Base-by-base conservation (phyloP, 257 asterid species). In the Fraxinus americana region DNA sequence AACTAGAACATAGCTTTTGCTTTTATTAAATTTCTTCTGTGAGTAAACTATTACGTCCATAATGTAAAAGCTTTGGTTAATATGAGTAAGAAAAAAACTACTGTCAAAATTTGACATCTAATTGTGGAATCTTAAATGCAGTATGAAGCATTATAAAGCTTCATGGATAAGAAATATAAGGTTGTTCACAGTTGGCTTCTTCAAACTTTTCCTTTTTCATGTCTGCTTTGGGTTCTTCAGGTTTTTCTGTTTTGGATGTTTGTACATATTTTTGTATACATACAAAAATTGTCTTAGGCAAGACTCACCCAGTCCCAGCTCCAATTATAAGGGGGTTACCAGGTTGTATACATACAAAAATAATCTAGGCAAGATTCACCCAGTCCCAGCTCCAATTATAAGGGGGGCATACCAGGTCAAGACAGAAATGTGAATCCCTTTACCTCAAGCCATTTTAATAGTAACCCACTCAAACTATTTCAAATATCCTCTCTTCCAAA, bases 371-470 rank as follows among this genome's bases (percentile, higher is more conserved):
- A 13, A 45, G 54, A 45, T 45, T 13, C 54, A 45, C 6, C 19
- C 54, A 45, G 13, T 45, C 19, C 5, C 19, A 45, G 54, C 54
- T 45, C 54, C 54, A 45, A 45, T 13, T 45, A 45, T 45, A 4
- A 13, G 54, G 5, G 19, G 34, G 34, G 34, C 3, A 3, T 2
- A 3, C 4, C 0, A 34, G 34, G 50, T 72, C 74, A 27, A 50
- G 63, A 59, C 71, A 68, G 36, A 65, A 75, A 54, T 38, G 67
- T 54, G 29, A 45, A 38, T 78, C 38, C 19, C 61, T 21, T 67
- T 27, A 21, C 9, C 77, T 27, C 21, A 32, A 21, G 41, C 32
- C 57, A 45, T 11, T 72, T 43, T 13, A 41, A 43, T 16, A 29
- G 67, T 67, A 25, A 61, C 13, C 67, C 30, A 61, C 68, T 61